Evolutionary conservation across 2,329 filamentous ascomycete species (phyloP).

Genomic region (Paecilomyces fulvus): DNA sequence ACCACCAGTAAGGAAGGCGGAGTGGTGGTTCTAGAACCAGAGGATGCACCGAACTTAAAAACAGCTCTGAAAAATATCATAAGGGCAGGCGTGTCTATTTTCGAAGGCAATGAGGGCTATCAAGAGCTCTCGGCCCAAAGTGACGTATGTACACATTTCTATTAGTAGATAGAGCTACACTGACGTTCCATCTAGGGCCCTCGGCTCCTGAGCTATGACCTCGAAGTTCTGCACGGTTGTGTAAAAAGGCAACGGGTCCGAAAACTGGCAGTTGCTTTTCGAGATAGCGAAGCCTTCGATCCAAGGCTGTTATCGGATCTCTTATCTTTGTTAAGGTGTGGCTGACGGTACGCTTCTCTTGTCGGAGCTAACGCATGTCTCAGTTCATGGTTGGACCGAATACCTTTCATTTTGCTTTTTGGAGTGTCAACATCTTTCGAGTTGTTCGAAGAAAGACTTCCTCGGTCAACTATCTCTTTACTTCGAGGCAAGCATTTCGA

Average conservation of each 20-base stretch:
- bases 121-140: slow-evolving; percentile 30
- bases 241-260: slow-evolving; percentile 26
- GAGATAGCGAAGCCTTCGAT: slow-evolving; percentile 42
- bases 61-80: slow-evolving; percentile 40
- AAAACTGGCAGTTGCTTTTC: slow-evolving; percentile 36
- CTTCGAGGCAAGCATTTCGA: slow-evolving; percentile 50
- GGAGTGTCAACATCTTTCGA: slow-evolving; percentile 56
- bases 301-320: slow-evolving; percentile 36
- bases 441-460: slow-evolving; percentile 51
- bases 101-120: slow-evolving; percentile 30
- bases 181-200: slow-evolving; percentile 21
- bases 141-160: slow-evolving; percentile 19
- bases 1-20: slow-evolving; percentile 22
- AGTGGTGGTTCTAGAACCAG: slow-evolving; percentile 35
- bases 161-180: not conserved
- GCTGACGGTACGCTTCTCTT: slow-evolving; percentile 1
- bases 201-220: slow-evolving; percentile 37
- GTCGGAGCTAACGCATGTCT: slow-evolving; percentile 7
- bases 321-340: slow-evolving; percentile 40
- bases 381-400: slow-evolving; percentile 53
- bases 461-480: slow-evolving; percentile 43
- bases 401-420: slow-evolving; percentile 52
- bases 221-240: slow-evolving; percentile 38
- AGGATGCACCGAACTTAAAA: slow-evolving; percentile 38
- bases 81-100: slow-evolving; percentile 30